These are phyloP conservation scores for Kluyveromyces aestuarii DNA, from an alignment of 805 yeast genomes.

Conservation along the genomic window DNA sequence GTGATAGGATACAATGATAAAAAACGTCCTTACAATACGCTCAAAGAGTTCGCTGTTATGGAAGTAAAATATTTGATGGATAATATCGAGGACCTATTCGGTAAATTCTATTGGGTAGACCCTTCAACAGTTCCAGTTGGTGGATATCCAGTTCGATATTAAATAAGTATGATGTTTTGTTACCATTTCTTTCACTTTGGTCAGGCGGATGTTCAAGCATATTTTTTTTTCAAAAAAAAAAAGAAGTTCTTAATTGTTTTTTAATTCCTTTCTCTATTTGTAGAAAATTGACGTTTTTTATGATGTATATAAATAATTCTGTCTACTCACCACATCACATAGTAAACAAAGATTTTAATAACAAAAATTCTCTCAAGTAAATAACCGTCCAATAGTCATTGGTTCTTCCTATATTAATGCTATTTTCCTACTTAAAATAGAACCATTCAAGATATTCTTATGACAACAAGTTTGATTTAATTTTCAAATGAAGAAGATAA, in stretches of 20 bases:
- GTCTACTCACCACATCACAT: too few relatives aligned
- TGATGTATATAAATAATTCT: constrained; percentile 5
- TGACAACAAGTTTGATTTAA: too few relatives aligned
- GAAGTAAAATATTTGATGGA: constrained; percentile 3
- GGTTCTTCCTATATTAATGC: too few relatives aligned
- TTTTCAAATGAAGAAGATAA: too few relatives aligned
- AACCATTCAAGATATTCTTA: too few relatives aligned
- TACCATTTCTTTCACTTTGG: neutral
- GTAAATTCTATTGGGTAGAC: constrained; percentile 3
- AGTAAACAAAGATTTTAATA: too few relatives aligned
- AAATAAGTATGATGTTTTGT: neutral
- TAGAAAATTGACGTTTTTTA: neutral
- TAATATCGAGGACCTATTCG: constrained; percentile 2
- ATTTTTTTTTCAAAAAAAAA: neutral
- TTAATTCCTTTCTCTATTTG: neutral
- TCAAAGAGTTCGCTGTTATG: constrained; percentile 3
- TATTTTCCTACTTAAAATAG: too few relatives aligned
- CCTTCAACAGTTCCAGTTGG: constrained; percentile 1
- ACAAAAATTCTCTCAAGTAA: too few relatives aligned
- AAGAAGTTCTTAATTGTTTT: neutral
- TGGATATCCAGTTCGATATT: constrained; percentile 1
- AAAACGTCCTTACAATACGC: constrained; percentile 1
- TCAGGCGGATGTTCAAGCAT: neutral
- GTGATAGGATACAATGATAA: constrained; percentile 2
- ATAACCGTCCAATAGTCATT: too few relatives aligned